A percentile compares a stretch with the other conserved stretches of the same genome.
These are phyloP conservation scores for Tolypocladium capitatum DNA, from an alignment of 2,329 filamentous ascomycete species.

Conservation along the genomic window DNA sequence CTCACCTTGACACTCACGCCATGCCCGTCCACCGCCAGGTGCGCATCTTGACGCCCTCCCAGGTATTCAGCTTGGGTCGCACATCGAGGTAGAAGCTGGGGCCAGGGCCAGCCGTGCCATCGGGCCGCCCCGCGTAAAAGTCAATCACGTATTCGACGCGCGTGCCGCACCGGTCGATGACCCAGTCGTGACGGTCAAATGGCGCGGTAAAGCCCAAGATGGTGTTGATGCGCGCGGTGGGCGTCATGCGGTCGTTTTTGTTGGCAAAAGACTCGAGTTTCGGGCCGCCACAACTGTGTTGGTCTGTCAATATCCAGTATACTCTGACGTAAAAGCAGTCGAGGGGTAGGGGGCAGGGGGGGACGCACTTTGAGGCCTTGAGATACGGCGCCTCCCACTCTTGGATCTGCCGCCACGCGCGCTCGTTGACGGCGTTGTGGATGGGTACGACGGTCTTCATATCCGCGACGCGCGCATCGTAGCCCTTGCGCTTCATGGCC, in stretches of 20 bases:
- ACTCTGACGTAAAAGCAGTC: neutral
- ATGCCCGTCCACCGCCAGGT: constrained; percentile 36
- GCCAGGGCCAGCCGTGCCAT: constrained; percentile 15
- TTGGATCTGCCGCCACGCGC: constrained; percentile 85
- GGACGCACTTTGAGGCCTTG: constrained; percentile 39
- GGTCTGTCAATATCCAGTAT: neutral
- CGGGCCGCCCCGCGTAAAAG: constrained; percentile 68
- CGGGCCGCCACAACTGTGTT: constrained; percentile 52
- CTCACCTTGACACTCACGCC: constrained; percentile 17
- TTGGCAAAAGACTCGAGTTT: constrained; percentile 76
- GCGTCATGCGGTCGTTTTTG: constrained; percentile 55
- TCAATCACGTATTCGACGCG: constrained; percentile 93
- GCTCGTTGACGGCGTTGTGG: constrained; percentile 96
- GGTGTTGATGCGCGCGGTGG: constrained; percentile 70
- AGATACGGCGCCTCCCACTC: constrained; percentile 67
- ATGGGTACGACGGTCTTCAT: constrained; percentile 92
- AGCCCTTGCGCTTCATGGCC: constrained; percentile 83
- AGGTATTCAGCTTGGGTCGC: constrained; percentile 53
- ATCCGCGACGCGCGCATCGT: constrained; percentile 56
- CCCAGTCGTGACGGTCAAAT: constrained; percentile 96
- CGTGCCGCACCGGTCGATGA: constrained; percentile 79
- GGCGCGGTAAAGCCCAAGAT: constrained; percentile 79
- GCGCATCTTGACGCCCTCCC: constrained; percentile 57
- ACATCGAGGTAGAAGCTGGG: constrained; percentile 56
- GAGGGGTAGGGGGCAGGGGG: neutral